Base-by-base conservation (phyloP, 371 early-diverging fungal genomes). In the Mucor plumbeus region DNA sequence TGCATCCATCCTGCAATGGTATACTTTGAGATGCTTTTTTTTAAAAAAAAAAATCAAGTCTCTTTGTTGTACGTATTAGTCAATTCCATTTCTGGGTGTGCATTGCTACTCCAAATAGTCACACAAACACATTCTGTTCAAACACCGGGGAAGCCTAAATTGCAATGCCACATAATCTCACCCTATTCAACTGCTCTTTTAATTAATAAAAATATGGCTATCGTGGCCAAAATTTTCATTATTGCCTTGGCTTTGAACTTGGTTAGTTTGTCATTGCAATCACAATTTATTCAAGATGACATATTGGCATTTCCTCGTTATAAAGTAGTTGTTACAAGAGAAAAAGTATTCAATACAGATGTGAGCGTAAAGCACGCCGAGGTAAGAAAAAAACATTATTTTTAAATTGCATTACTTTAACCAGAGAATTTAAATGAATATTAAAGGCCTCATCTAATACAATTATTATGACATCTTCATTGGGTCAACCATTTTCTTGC, bases 401-500 rank as follows among this genome's bases (percentile, higher is more conserved):
- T 26, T 26, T 26, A 26, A 26, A 26, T 26, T 26, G 26, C 26
- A 26, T 26, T 26, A 26, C 26, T 26, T 1, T 26, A 26, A 26
- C 26, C 26, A 1, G 3, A 3, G 26, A 26, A 26, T 26, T 3
- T 26, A 26, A 26, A 26, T 26, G 26, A 26, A 26, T 26, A 26
- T 26, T n/a, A 33, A 17, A 58, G 58, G 14, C 50, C 39, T 48
- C 53, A 1, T 38, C 62, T 0, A 61, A 43, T 61, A 61, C 34
- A 14, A 67, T 64, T 8, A 56, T 85, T 1, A 85, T 87, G 86
- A 84, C 71, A 13, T 77, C 75, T 33, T 50, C 81, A 2, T 68
- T 68, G 5, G 85, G 86, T 1, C 83, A 83, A 44, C 83, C 82
- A 1, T 87, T 81, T 68, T 70, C 78, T 7, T 87, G 88, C 59